A percentile compares a stretch with the other conserved stretches of the same genome.
Evolutionary conservation across 768 basidiomycete species (phyloP).

Genomic region (Boletus sensibilis): DNA sequence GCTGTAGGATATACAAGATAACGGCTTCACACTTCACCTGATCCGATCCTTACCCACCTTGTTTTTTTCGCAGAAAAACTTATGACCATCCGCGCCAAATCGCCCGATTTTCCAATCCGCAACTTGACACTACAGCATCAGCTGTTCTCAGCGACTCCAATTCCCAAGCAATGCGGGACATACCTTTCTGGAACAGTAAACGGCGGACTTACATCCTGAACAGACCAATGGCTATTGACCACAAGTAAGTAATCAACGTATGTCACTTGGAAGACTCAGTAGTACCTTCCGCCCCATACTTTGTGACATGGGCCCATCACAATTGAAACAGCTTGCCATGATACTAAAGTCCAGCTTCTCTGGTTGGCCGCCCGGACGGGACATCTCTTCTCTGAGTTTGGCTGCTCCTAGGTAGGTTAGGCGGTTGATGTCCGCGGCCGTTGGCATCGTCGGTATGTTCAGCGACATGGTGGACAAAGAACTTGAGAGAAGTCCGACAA

Average conservation of each 20-base stretch:
- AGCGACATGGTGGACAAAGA: slow-evolving; percentile 16
- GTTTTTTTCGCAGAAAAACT: slow-evolving; percentile 35
- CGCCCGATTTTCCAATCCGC: slow-evolving; percentile 35
- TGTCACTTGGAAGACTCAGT: not conserved
- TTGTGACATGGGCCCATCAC: slow-evolving; percentile 12
- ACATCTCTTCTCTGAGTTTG: slow-evolving; percentile 27
- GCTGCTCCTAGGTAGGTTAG: slow-evolving; percentile 30
- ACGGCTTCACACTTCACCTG: not conserved
- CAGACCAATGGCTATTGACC: slow-evolving; percentile 27
- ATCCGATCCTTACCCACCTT: slow-evolving; percentile 23
- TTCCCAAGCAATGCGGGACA: not conserved
- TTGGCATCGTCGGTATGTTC: slow-evolving; percentile 22
- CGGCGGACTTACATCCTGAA: slow-evolving; percentile 28
- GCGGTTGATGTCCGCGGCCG: slow-evolving; percentile 25
- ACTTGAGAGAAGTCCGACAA: not conserved
- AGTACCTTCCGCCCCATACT: slow-evolving; percentile 21
- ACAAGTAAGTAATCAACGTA: not conserved
- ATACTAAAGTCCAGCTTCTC: slow-evolving; percentile 30
- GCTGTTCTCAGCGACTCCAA: not conserved
- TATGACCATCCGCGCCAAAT: slow-evolving; percentile 32
- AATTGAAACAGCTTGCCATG: slow-evolving; percentile 25
- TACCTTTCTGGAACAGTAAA: slow-evolving; percentile 33
- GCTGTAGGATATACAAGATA: slow-evolving; percentile 18
- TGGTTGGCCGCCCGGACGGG: slow-evolving; percentile 29
- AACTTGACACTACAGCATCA: slow-evolving; percentile 33